A percentile compares a stretch with the other conserved stretches of the same genome.
Evolutionary conservation across 306 rosid genomes (phyloP).

Genomic region (Acacia acuminata): DNA sequence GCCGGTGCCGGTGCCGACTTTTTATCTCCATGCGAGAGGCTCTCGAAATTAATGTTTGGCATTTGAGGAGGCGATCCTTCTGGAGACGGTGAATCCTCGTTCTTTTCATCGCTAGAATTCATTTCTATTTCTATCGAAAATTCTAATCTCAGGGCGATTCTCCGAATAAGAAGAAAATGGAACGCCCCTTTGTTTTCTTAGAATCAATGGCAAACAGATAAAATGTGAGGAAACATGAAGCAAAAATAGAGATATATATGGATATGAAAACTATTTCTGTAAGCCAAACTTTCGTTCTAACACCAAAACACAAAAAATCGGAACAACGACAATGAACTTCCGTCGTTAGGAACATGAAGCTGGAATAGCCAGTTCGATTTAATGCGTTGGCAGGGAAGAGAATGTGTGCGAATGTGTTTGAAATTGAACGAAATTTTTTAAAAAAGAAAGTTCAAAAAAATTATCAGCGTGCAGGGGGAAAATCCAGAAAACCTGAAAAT

Average conservation of each 20-base stretch:
- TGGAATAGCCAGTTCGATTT: slow-evolving; percentile 42
- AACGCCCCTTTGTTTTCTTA: neutral
- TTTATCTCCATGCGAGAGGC: no score
- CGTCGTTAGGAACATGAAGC: neutral
- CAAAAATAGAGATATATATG: neutral
- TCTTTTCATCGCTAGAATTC: neutral
- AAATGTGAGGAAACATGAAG: neutral
- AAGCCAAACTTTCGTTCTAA: slow-evolving; percentile 5
- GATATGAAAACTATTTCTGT: neutral
- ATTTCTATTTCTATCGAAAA: neutral
- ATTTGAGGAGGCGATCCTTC: neutral
- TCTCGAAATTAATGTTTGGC: neutral
- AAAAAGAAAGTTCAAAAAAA: neutral
- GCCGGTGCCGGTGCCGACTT: neutral
- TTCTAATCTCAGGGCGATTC: neutral
- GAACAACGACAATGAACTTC: neutral
- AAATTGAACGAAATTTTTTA: neutral
- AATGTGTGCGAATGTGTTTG: neutral
- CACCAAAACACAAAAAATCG: neutral
- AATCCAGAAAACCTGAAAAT: slow-evolving; percentile 21
- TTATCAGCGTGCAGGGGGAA: neutral
- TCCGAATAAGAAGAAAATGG: slow-evolving; percentile 12
- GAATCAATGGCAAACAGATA: neutral
- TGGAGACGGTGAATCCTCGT: neutral
- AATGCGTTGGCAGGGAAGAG: slow-evolving; percentile 15